Base-by-base conservation (phyloP, 1,284 basidiomycete species). In the Pseudozyma pruni region DNA sequence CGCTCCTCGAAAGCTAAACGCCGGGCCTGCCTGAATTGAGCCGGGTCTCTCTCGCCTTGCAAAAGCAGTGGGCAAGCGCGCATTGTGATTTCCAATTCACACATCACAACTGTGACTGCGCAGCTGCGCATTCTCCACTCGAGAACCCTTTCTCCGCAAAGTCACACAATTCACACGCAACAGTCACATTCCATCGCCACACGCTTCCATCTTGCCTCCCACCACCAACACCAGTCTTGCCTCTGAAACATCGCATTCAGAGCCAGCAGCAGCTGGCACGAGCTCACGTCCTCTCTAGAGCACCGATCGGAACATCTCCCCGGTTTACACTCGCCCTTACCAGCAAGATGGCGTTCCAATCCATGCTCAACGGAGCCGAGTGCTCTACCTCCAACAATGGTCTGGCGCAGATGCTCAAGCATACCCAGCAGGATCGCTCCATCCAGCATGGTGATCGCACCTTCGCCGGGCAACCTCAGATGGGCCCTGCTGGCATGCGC, bases 401-500 rank as follows among this genome's bases (percentile, higher is more conserved):
- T 4, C 86, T 98, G 29, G 89, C 91, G 17, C 91, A 93, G 77
- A 90, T 98, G 39, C 86, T 95, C 60, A 97, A 97, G 83, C 91
- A 96, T 75, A 89, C 93, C 5, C 92, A 94, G 66, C 89, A 89
- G 4, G 94, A 98, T 84, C 89, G 91, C 54, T 93, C 91, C 78
- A 83, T 96, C 32, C 92, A 94, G 58, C 77, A 81, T 56, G 80
- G 73, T 20, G 75, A 78, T 54, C 71, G 74, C 11, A 75, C 72
- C 27, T 53, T 61, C 22, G 53, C 61, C n/a, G 63, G 56, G 1
- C 61, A 61, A 37, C 59, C 74, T 32, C 59, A 61, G 17, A 49
- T 62, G 44, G 51, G 47, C 1, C 52, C 63, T 25, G 46, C 56
- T 19, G 60, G 61, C 17, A 70, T 66, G 53, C 60, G 61, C 20